Base-by-base conservation (phyloP, 257 asterid genomes). In the Dorcoceras hygrometricum region DNA sequence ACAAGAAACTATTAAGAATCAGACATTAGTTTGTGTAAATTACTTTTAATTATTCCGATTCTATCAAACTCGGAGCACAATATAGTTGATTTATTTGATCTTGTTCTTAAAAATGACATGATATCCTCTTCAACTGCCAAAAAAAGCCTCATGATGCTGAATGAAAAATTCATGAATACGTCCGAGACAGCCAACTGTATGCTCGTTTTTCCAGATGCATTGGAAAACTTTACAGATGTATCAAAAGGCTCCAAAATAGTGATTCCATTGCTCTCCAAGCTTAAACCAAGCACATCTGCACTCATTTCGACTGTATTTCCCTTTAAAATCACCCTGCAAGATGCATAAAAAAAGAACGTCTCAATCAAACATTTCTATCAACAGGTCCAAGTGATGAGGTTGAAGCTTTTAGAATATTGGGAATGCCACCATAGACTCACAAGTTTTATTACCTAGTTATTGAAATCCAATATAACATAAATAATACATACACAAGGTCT, bases 191-290 rank as follows among this genome's bases (percentile, higher is more conserved):
- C 74, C 84, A 93, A 82, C 64, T 85, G 83, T 71, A 93, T 79
- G 66, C 79, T 76, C 32, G 87, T 90, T 86, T 84, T 90, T 68
- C 89, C 97, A 66, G 90, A 82, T 53, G 87, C 86, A 77, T 65
- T 88, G 46, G 89, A 78, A 69, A 82, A 85, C 69, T 74, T 82
- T 71, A 81, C 73, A 23, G 89, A 81, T 63, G 97, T 83, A 76
- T 93, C 96, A 71, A 93, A 90, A 71, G 97, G 99, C 82, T 93
- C 99, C 88, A 93, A 82, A 72, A 93, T 88, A 74, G 83, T 82
- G 66, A 93, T 78, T 71, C 97, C 99, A 76, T 90, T 93, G 88
- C 99, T 90, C 85, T 93, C 99, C 96, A 93, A 74, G 65, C 90
- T 90, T 62, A 93, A 78, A 62, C 90, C 97, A 82, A 86, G 86